A percentile compares a stretch with the other conserved stretches of the same genome.
Conservation (phyloP, 2,329 filamentous ascomycete genomes). For the Nemania bipapillata region DNA sequence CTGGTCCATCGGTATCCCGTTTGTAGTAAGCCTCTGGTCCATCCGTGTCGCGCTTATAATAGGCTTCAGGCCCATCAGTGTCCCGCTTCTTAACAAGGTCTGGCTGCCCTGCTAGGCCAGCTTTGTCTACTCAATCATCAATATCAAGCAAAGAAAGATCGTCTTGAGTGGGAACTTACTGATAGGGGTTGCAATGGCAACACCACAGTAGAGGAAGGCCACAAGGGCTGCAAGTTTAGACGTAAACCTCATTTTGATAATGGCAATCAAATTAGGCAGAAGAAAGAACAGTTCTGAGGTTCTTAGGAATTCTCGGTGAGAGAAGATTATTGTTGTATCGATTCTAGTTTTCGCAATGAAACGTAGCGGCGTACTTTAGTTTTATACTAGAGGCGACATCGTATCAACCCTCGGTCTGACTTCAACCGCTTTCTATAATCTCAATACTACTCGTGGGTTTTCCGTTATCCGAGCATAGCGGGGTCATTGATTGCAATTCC, state of each 20-base stretch:
- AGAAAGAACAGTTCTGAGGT: not conserved
- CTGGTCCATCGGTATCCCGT: not conserved
- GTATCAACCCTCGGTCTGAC: not conserved
- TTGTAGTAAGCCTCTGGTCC: not conserved
- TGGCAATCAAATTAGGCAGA: not conserved
- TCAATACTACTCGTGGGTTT: too few relatives aligned
- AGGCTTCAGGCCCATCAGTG: not conserved
- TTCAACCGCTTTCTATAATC: not conserved
- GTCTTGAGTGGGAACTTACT: constrained; percentile 29
- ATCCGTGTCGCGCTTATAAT: not conserved
- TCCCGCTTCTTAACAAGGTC: not conserved
- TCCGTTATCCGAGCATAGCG: too few relatives aligned
- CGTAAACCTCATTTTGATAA: not conserved
- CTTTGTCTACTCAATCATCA: not conserved
- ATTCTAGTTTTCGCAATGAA: not conserved
- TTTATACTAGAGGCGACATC: not conserved
- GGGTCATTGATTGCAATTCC: too few relatives aligned
- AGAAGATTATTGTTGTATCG: not conserved
- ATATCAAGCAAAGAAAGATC: not conserved
- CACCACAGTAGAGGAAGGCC: not conserved
- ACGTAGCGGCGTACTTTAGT: too few relatives aligned
- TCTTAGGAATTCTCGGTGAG: not conserved
- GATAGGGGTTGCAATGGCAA: not conserved
- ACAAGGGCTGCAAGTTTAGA: not conserved
- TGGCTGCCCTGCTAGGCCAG: not conserved